Evolutionary conservation across 2,329 filamentous ascomycete genomes (phyloP).

Genomic region (Colletotrichum zoysiae): DNA sequence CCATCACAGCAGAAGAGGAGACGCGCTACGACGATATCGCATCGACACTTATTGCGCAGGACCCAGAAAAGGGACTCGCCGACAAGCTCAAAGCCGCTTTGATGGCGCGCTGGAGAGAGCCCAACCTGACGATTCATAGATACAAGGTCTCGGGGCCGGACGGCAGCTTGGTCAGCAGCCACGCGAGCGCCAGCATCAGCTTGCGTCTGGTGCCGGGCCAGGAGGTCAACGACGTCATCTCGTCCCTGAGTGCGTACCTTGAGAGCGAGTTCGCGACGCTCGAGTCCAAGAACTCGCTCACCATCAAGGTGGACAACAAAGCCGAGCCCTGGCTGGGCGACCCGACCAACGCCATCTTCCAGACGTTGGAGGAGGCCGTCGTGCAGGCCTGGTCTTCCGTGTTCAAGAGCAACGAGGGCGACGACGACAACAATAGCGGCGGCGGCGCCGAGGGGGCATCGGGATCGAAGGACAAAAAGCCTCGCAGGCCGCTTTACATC

Average conservation of each 20-base stretch:
- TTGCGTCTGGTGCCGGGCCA: slow-evolving; percentile 95
- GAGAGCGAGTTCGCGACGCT: slow-evolving; percentile 78
- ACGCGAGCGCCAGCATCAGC: slow-evolving; percentile 89
- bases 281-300: slow-evolving; percentile 83
- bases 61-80: slow-evolving; percentile 70
- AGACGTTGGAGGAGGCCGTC: slow-evolving; percentile 87
- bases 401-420: slow-evolving; percentile 50
- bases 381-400: slow-evolving; percentile 83
- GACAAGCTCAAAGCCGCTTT: slow-evolving; percentile 84
- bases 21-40: slow-evolving; percentile 88
- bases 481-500: slow-evolving; percentile 85
- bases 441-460: background rate
- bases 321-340: slow-evolving; percentile 98
- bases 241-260: slow-evolving; percentile 75
- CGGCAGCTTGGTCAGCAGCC: slow-evolving; percentile 89
- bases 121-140: slow-evolving; percentile 92
- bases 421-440: slow-evolving; percentile 11
- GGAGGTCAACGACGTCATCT: slow-evolving; percentile 82
- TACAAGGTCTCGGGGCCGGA: slow-evolving; percentile 94
- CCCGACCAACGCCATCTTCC: slow-evolving; percentile 90
- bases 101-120: slow-evolving; percentile 95
- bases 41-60: slow-evolving; percentile 78
- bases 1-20: slow-evolving; percentile 80
- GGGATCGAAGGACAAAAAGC: slow-evolving; percentile 46
- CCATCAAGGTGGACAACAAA: slow-evolving; percentile 88